Evolutionary conservation across 1,284 basidiomycete species (phyloP).

Genomic region (Neolentinus lepideus): DNA sequence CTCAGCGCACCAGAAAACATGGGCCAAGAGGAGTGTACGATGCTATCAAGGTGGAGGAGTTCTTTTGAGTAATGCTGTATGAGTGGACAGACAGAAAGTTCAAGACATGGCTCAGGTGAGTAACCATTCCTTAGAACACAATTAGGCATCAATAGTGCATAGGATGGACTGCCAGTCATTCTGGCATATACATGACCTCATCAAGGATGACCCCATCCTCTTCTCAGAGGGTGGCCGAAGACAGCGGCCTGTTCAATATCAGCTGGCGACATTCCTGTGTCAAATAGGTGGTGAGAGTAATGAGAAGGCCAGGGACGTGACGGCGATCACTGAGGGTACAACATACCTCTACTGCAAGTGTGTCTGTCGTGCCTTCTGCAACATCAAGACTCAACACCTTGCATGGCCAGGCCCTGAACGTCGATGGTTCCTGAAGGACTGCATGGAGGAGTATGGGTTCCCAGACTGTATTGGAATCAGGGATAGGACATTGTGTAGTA

Average conservation of each 20-base stretch:
- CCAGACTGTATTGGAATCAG: constrained; percentile 16
- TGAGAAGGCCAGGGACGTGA: constrained; percentile 4
- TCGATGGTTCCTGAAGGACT: constrained; percentile 6
- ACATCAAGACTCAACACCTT: constrained; percentile 6
- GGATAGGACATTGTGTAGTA: constrained; percentile 15
- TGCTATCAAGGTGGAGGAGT: constrained; percentile 9
- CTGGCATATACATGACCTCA: constrained; percentile 6
- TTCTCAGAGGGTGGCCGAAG: constrained; percentile 2
- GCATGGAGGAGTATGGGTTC: constrained; percentile 15
- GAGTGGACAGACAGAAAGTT: constrained; percentile 7
- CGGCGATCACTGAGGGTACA: constrained; percentile 10
- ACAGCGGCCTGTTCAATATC: constrained; percentile 9
- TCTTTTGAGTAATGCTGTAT: constrained; percentile 10
- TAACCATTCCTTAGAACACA: not conserved
- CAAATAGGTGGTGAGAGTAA: constrained; percentile 7
- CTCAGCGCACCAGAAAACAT: constrained; percentile 1
- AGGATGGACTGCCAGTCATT: constrained; percentile 3
- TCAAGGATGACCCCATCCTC: constrained; percentile 10
- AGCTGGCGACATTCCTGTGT: constrained; percentile 10
- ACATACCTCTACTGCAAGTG: constrained; percentile 10
- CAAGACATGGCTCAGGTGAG: constrained; percentile 11
- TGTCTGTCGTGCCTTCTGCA: constrained; percentile 9
- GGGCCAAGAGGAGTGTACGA: constrained; percentile 9
- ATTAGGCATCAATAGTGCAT: not conserved
- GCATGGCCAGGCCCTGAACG: constrained; percentile 9